Base-by-base conservation (phyloP, 2,329 filamentous ascomycete genomes). In the Chrysosporium queenslandicum region DNA sequence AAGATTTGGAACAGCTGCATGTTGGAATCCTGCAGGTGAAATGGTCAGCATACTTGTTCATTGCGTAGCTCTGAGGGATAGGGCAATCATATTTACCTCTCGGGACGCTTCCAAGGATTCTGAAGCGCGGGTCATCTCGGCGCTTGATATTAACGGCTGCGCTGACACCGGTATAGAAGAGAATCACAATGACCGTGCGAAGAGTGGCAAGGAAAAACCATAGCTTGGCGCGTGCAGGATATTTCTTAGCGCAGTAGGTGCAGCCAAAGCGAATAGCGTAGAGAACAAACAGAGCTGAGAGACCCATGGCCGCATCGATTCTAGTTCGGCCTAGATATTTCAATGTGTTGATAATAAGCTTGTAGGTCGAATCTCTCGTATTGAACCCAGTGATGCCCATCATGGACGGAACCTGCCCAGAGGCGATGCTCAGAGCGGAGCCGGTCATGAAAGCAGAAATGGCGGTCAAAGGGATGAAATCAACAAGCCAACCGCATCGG, bases 401-500 rank as follows among this genome's bases (percentile, higher is more conserved):
- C 67, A 97, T 72, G 1, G 78, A 77, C 1, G 87, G 85, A 4
- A 96, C 76, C 68, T 98, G 92, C 30, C 92, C 90, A 21, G 81
- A 78, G 14, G 80, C 82, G 64, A 98, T 97, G 61, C 80, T 94
- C 67, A 98, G 78, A 50, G 91, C 89, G 4, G 91, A 95, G 2
- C 91, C 91, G 0, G 92, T 97, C 86, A 97, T 96, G 74, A 95
- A 97, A 2, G 92, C 89, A 0, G 87, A 90, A 50, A 97, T 87
- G 0, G 90, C 87, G 1, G 88, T 83, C 52, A 96, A 80, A 1
- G 92, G 87, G 61, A 97, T 96, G 62, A 96, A 79, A 59, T 97
- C 89, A 45, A 96, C 89, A 47, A 97, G 83, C 81, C 89, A 94
- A 4, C 92, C 91, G 34, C 83, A 78, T 43, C 90, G 82, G 40